Conservation (phyloP, 768 basidiomycete genomes). For the Amanita exitialis region DNA sequence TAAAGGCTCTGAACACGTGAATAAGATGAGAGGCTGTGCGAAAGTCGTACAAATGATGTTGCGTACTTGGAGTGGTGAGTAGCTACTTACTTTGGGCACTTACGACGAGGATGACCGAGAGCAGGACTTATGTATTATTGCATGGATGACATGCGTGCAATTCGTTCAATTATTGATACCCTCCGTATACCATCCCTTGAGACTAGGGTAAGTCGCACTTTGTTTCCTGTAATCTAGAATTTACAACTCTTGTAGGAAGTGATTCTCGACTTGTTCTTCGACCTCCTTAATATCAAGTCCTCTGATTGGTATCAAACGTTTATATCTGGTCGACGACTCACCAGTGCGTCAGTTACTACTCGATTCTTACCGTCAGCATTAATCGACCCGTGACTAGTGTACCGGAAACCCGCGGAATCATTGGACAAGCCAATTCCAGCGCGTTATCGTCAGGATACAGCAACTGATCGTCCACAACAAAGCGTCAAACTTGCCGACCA, state of each 20-base stretch:
- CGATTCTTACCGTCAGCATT: not conserved
- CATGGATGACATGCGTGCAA: conserved; percentile 78
- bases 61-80: conserved; percentile 87
- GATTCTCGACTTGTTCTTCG: conserved; percentile 90
- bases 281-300: conserved; percentile 82
- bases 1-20: conserved; percentile 67
- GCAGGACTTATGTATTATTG: conserved; percentile 87
- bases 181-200: conserved; percentile 84
- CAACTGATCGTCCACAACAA: conserved; percentile 37
- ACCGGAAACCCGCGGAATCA: conserved; percentile 36
- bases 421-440: conserved; percentile 16
- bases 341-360: conserved; percentile 43
- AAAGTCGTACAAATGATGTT: conserved; percentile 77
- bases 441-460: conserved; percentile 17
- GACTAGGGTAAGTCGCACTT: conserved; percentile 51
- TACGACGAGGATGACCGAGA: not conserved
- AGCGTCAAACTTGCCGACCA: conserved; percentile 84
- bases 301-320: conserved; percentile 93
- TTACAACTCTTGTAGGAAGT: conserved; percentile 52
- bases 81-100: not conserved
- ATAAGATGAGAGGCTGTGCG: conserved; percentile 69
- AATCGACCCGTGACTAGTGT: conserved; percentile 34
- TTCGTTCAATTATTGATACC: conserved; percentile 76
- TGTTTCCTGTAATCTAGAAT: not conserved
- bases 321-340: conserved; percentile 79